Percentiles rank a stretch among this genome's conserved stretches.
phyloP scores from a whole-genome alignment of 169 alveolate species.

The Plasmodium vinckei region DNA sequence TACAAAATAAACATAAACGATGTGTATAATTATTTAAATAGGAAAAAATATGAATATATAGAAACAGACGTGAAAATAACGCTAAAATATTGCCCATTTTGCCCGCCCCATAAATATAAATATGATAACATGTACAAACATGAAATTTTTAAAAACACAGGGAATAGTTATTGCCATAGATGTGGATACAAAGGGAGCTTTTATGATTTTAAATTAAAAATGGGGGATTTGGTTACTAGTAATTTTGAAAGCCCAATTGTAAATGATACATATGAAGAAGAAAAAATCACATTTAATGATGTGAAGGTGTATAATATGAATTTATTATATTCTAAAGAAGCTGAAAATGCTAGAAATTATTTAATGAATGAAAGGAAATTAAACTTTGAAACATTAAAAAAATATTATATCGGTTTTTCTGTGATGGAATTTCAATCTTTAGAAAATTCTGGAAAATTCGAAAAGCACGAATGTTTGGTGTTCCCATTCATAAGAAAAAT shows the following conservation, averaged over 20 bases:
- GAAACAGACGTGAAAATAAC: slow-evolving; percentile 86
- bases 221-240: slow-evolving; percentile 84
- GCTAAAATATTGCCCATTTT: slow-evolving; percentile 86
- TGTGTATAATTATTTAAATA: slow-evolving; percentile 83
- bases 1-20: slow-evolving; percentile 83
- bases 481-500: slow-evolving; percentile 64
- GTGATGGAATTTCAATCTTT: slow-evolving; percentile 67
- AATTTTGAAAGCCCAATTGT: slow-evolving; percentile 52
- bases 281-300: slow-evolving; percentile 75
- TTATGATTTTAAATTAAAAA: slow-evolving; percentile 89
- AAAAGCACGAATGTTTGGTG: slow-evolving; percentile 69
- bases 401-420: slow-evolving; percentile 90
- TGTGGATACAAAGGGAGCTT: slow-evolving; percentile 90
- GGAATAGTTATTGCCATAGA: slow-evolving; percentile 89
- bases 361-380: slow-evolving; percentile 88
- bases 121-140: slow-evolving; percentile 87
- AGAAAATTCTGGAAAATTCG: slow-evolving; percentile 70
- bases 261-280: slow-evolving; percentile 57
- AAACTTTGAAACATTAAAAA: slow-evolving; percentile 82
- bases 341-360: slow-evolving; percentile 84
- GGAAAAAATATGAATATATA: slow-evolving; percentile 84
- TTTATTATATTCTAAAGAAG: slow-evolving; percentile 78
- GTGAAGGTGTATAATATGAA: slow-evolving; percentile 81
- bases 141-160: slow-evolving; percentile 88
- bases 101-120: slow-evolving; percentile 90